Conservation (phyloP, 139 green algal species). For the Zygnema cylindricum region DNA sequence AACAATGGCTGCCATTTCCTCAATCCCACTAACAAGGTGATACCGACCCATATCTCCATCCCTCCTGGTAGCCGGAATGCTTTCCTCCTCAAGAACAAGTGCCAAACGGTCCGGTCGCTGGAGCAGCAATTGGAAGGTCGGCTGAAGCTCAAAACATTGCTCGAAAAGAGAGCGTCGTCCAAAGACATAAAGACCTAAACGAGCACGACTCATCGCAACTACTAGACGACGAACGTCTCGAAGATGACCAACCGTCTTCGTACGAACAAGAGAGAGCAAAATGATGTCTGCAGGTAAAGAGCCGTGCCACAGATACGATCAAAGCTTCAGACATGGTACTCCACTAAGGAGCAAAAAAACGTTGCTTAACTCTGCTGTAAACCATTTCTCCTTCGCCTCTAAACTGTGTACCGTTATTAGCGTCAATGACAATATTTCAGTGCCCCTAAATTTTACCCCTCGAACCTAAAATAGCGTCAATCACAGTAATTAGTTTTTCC, state of each 20-base stretch:
- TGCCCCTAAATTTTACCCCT: no score
- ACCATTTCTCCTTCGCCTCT: no score
- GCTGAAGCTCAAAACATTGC: slow-evolving; percentile 93
- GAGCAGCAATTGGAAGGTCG: slow-evolving; percentile 84
- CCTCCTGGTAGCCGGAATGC: not conserved
- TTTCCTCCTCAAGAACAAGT: slow-evolving; percentile 63
- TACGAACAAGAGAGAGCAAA: slow-evolving; percentile 93
- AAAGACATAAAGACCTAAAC: slow-evolving; percentile 97
- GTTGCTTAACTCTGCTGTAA: no score
- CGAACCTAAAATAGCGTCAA: no score
- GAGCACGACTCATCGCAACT: slow-evolving; percentile 90
- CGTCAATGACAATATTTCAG: no score
- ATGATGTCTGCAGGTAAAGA: slow-evolving; percentile 97
- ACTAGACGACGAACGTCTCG: slow-evolving; percentile 91
- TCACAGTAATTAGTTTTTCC: no score
- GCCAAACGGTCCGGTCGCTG: slow-evolving; percentile 78
- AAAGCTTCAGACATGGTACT: no score
- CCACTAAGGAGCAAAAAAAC: no score
- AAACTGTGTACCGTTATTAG: no score
- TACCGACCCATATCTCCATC: not conserved
- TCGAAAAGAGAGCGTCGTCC: slow-evolving; percentile 80
- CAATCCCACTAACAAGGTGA: slow-evolving; percentile 29
- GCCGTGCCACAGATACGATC: no score
- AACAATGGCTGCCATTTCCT: slow-evolving; percentile 55
- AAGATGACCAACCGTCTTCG: slow-evolving; percentile 88